phyloP scores from a whole-genome alignment of 441 rosid species.

The Euphorbia schlechtendalii region DNA sequence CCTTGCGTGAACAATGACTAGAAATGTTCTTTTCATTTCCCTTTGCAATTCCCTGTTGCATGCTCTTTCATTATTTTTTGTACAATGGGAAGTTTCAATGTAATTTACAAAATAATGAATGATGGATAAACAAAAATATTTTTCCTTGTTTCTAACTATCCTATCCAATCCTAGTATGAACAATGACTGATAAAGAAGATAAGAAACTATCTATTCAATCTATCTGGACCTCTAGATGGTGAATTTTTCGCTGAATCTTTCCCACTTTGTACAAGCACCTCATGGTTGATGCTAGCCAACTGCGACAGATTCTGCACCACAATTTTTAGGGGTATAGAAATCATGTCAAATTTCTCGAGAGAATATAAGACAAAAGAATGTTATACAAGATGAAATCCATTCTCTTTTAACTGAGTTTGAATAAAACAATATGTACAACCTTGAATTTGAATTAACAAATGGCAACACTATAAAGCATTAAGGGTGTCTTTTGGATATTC shows the following conservation, averaged over 20 bases:
- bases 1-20: no score
- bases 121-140: no score
- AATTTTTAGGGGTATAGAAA: no score
- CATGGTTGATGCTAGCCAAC: constrained; percentile 74
- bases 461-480: no score
- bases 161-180: not conserved
- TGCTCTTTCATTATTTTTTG: not conserved
- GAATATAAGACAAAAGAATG: no score
- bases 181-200: constrained; percentile 3
- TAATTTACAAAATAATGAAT: constrained; percentile 5
- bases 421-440: no score
- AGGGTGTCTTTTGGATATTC: no score
- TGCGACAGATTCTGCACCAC: constrained; percentile 67
- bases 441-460: no score
- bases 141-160: not conserved
- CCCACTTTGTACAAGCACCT: constrained; percentile 51
- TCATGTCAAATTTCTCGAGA: no score
- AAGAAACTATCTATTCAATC: constrained; percentile 18
- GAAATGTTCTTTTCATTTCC: not conserved
- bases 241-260: constrained; percentile 50
- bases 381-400: no score
- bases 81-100: not conserved
- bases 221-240: constrained; percentile 36
- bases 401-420: no score
- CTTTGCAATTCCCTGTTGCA: not conserved